A percentile compares a stretch with the other conserved stretches of the same genome.
Evolutionary conservation across 495 filamentous ascomycete species (phyloP).

Genomic region (Talaromyces adpressus): DNA sequence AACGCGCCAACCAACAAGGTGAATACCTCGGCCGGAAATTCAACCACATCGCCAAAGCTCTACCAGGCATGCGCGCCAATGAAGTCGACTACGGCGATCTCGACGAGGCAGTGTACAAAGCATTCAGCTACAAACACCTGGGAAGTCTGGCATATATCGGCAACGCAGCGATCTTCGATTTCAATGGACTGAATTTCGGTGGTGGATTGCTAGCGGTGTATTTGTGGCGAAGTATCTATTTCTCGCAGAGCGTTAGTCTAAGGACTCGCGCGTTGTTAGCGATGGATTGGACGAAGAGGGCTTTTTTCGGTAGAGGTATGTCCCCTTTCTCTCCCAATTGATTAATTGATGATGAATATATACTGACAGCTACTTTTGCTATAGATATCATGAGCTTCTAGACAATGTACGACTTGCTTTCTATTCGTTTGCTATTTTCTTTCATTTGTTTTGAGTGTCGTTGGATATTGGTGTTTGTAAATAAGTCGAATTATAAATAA

Average conservation of each 20-base stretch:
- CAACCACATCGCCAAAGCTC: conserved; percentile 78
- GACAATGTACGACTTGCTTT: conserved; percentile 6
- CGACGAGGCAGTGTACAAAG: conserved; percentile 88
- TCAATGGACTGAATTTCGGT: conserved; percentile 66
- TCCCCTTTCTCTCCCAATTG: conserved; percentile 8
- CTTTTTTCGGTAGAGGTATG: conserved; percentile 92
- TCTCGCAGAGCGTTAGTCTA: conserved; percentile 94
- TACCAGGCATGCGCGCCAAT: conserved; percentile 70
- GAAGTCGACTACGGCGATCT: conserved; percentile 82
- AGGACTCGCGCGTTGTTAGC: conserved; percentile 83
- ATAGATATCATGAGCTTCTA: conserved; percentile 65
- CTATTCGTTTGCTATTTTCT: neutral
- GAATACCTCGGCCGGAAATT: conserved; percentile 90
- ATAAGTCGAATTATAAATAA: neutral
- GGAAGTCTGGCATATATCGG: conserved; percentile 94
- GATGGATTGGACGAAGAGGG: conserved; percentile 98
- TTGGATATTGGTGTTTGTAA: neutral
- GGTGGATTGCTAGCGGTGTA: conserved; percentile 93
- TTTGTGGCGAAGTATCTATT: conserved; percentile 94
- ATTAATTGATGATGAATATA: conserved; percentile 4
- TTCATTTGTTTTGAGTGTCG: neutral
- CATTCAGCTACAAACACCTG: conserved; percentile 90
- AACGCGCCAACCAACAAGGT: conserved; percentile 95
- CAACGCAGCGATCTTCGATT: conserved; percentile 92
- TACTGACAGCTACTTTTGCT: conserved; percentile 9